Percentiles rank a stretch among this genome's conserved stretches.
Evolutionary conservation across 768 basidiomycete species (phyloP).

Genomic region (Lepiota venenata): DNA sequence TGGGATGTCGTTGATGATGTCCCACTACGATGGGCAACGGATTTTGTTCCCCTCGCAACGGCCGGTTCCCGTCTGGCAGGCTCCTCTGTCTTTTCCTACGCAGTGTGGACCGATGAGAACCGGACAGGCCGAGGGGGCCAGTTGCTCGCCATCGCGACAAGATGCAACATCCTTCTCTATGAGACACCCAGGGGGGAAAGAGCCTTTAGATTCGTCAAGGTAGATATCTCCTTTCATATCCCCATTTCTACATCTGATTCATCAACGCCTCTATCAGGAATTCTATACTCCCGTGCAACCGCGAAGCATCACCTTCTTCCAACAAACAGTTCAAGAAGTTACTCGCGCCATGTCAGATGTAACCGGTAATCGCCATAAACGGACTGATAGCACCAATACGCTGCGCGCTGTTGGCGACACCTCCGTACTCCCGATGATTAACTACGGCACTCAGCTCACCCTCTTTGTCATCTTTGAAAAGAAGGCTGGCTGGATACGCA

Average conservation of each 20-base stretch:
- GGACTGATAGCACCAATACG: conserved; percentile 39
- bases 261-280: conserved; percentile 45
- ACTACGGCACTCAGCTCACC: conserved; percentile 69
- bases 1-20: conserved; percentile 78
- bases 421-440: conserved; percentile 25
- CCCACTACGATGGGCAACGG: conserved; percentile 83
- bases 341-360: conserved; percentile 41
- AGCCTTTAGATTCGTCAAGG: conserved; percentile 82
- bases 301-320: conserved; percentile 64
- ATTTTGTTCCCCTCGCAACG: conserved; percentile 76
- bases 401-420: conserved; percentile 28
- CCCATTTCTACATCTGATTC: background rate
- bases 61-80: conserved; percentile 60
- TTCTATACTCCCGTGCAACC: conserved; percentile 78
- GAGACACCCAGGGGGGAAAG: conserved; percentile 82
- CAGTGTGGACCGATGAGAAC: conserved; percentile 62
- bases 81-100: conserved; percentile 59
- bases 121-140: conserved; percentile 42
- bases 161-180: conserved; percentile 68
- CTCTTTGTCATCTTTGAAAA: conserved; percentile 87
- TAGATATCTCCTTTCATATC: conserved; percentile 20
- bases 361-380: conserved; percentile 34
- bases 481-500: conserved; percentile 79
- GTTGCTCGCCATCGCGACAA: conserved; percentile 74
- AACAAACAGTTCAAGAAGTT: conserved; percentile 59